Evolutionary conservation across 306 rosid species (phyloP).

Genomic region (Acacia confusa): DNA sequence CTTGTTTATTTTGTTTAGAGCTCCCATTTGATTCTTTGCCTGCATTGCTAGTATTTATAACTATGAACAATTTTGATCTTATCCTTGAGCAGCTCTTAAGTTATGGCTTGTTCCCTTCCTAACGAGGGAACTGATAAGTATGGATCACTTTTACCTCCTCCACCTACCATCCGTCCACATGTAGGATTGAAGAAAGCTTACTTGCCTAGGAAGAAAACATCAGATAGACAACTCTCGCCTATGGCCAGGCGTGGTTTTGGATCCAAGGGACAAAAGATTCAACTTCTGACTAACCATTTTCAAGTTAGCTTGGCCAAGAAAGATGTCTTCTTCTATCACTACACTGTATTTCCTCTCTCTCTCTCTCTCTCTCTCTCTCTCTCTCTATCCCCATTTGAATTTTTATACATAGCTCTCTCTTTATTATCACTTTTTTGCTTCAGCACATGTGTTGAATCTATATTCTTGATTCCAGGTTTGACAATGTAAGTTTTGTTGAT

Average conservation of each 20-base stretch:
- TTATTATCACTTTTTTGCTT: too few species aligned
- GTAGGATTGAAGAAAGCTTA: neutral
- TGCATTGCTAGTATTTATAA: too few species aligned
- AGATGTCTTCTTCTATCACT: conserved; percentile 43
- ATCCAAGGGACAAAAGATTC: conserved; percentile 39
- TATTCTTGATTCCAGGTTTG: neutral
- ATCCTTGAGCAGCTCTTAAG: conserved; percentile 20
- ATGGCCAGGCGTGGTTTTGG: conserved; percentile 39
- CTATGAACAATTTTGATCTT: neutral
- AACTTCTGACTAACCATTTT: conserved; percentile 43
- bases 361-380: too few species aligned
- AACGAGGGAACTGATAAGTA: neutral
- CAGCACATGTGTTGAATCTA: too few species aligned
- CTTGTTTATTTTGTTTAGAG: too few species aligned
- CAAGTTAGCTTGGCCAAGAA: conserved; percentile 25
- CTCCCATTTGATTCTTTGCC: too few species aligned
- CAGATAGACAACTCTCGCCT: conserved; percentile 20
- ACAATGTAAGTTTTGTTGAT: neutral
- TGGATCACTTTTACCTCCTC: conserved; percentile 34
- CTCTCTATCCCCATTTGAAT: neutral
- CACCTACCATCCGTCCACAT: conserved; percentile 23
- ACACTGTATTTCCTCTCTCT: conserved; percentile 23
- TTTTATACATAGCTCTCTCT: neutral
- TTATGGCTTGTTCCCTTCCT: conserved; percentile 24
- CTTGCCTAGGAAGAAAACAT: neutral